Evolutionary conservation across 768 basidiomycete species (phyloP).

Genomic region (Multifurca ochricompacta): DNA sequence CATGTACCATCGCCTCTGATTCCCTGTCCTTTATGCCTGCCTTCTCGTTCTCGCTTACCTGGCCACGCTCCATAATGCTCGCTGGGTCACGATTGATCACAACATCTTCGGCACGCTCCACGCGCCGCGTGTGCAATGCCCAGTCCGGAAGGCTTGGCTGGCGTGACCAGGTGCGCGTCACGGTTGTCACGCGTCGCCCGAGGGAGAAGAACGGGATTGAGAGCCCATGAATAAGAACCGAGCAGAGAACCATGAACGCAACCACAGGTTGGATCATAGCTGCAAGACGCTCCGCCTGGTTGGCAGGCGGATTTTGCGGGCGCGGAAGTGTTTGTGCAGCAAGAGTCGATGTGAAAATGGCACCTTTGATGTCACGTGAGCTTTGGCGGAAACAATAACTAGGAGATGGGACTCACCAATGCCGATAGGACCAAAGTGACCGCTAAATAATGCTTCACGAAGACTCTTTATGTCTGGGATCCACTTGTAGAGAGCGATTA

Average conservation of each 20-base stretch:
- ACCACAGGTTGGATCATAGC: slow-evolving; percentile 87
- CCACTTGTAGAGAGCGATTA: slow-evolving; percentile 80
- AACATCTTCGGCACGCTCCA: slow-evolving; percentile 66
- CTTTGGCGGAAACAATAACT: background rate
- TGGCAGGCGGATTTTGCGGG: slow-evolving; percentile 37
- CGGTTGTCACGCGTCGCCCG: slow-evolving; percentile 82
- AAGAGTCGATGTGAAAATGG: slow-evolving; percentile 87
- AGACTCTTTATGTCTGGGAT: slow-evolving; percentile 96
- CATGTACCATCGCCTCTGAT: slow-evolving; percentile 19
- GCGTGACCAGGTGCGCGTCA: slow-evolving; percentile 86
- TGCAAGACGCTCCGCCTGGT: slow-evolving; percentile 58
- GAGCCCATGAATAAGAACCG: slow-evolving; percentile 80
- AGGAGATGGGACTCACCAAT: slow-evolving; percentile 41
- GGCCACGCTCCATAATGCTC: slow-evolving; percentile 45
- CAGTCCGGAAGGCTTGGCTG: slow-evolving; percentile 66
- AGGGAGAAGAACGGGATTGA: slow-evolving; percentile 95
- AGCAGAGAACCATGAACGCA: slow-evolving; percentile 89
- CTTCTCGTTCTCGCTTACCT: slow-evolving; percentile 26
- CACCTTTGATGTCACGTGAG: slow-evolving; percentile 41
- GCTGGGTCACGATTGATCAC: slow-evolving; percentile 73
- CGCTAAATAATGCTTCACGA: slow-evolving; percentile 87
- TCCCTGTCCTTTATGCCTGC: background rate
- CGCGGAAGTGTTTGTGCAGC: slow-evolving; percentile 54
- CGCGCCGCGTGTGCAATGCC: slow-evolving; percentile 67
- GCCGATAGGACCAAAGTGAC: slow-evolving; percentile 90